Conservation (phyloP, 2,329 filamentous ascomycete species). For the Camillea tinctor region DNA sequence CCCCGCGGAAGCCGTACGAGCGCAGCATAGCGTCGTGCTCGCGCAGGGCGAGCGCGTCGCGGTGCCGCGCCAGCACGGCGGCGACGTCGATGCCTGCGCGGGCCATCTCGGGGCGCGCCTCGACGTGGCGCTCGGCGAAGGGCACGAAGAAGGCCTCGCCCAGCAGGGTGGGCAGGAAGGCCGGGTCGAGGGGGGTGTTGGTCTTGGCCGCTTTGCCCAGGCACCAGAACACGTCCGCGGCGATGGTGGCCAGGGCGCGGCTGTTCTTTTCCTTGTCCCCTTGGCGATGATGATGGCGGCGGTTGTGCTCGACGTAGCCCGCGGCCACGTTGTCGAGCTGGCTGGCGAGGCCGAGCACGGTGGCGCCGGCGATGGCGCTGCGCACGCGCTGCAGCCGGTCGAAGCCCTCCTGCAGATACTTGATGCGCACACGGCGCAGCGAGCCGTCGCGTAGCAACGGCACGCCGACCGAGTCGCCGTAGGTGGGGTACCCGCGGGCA, state of each 20-base stretch:
- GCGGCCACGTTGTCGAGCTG: constrained; percentile 28
- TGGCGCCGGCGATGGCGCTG: constrained; percentile 11
- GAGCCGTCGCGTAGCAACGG: constrained; percentile 40
- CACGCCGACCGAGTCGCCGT: constrained; percentile 39
- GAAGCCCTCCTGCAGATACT: constrained; percentile 35
- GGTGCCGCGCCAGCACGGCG: constrained; percentile 13
- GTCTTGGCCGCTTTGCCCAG: constrained; percentile 13
- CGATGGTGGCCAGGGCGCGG: constrained; percentile 13
- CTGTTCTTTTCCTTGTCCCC: not conserved
- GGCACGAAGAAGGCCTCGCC: constrained; percentile 24
- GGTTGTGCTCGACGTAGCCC: constrained; percentile 19
- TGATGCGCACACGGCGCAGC: constrained; percentile 36
- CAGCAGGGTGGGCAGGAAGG: constrained; percentile 23
- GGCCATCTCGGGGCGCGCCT: constrained; percentile 16
- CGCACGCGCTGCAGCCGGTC: constrained; percentile 24
- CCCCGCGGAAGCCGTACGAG: constrained; percentile 17
- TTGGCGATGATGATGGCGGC: not conserved
- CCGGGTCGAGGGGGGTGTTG: constrained; percentile 7
- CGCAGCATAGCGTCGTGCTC: constrained; percentile 28
- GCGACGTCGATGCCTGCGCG: constrained; percentile 28
- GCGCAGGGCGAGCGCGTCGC: constrained; percentile 7
- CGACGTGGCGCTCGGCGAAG: constrained; percentile 17
- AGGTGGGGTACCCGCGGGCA: constrained; percentile 34
- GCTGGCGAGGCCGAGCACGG: constrained; percentile 23
- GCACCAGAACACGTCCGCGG: constrained; percentile 24